A percentile compares a stretch with the other conserved stretches of the same genome.
These are phyloP conservation scores for Paratrimastix pyriformis DNA, from an alignment of 78 protist species.

Conservation along the genomic window DNA sequence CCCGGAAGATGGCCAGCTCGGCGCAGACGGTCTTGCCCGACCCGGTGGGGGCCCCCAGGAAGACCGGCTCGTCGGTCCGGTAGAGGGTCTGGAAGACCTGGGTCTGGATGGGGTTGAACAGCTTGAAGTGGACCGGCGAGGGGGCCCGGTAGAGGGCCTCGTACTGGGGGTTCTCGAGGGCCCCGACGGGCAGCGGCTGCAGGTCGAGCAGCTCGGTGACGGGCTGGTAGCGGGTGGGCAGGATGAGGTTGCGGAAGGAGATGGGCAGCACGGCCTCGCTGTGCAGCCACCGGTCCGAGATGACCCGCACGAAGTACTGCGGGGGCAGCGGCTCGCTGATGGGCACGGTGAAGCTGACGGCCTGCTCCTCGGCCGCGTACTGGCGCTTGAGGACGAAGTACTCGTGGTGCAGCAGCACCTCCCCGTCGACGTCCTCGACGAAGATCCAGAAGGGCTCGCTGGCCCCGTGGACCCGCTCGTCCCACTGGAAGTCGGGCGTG, in stretches of 20 bases:
- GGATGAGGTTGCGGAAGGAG: conserved; percentile 79
- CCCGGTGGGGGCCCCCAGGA: conserved; percentile 90
- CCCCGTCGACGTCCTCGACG: conserved; percentile 90
- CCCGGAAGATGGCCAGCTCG: conserved; percentile 79
- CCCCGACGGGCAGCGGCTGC: conserved; percentile 66
- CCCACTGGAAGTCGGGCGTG: conserved; percentile 83
- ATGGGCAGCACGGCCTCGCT: conserved; percentile 71
- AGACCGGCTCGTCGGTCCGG: conserved; percentile 51
- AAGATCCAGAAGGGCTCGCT: conserved; percentile 74
- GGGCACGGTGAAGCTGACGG: conserved; percentile 75
- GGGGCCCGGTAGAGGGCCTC: conserved; percentile 20
- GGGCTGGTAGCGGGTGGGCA: conserved; percentile 75
- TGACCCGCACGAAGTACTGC: conserved; percentile 82
- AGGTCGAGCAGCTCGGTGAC: conserved; percentile 77
- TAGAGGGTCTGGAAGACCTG: conserved; percentile 71
- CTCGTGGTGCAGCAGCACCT: conserved; percentile 84
- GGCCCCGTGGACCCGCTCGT: conserved; percentile 66
- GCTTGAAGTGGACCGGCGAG: not conserved
- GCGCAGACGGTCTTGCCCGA: conserved; percentile 91
- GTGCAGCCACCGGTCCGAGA: conserved; percentile 85
- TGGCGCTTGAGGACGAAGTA: conserved; percentile 53
- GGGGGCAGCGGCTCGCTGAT: conserved; percentile 91
- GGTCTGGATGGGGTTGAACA: conserved; percentile 86
- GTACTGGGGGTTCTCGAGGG: conserved; percentile 33
- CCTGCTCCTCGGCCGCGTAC: conserved; percentile 63